Evolutionary conservation across 139 green algal genomes (phyloP).

Genomic region (Spirogloea muscicola): DNA sequence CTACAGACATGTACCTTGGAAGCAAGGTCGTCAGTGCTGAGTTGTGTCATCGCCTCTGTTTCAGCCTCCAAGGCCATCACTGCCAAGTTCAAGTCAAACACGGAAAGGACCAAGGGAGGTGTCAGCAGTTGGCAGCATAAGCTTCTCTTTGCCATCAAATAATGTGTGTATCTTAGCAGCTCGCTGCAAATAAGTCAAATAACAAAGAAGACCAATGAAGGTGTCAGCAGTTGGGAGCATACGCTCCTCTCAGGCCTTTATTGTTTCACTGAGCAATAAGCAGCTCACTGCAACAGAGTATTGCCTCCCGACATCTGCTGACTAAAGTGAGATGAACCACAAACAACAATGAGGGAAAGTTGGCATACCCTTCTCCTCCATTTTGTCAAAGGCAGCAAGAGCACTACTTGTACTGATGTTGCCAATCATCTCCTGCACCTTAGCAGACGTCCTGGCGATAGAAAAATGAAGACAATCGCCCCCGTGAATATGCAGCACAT

Average conservation of each 20-base stretch:
- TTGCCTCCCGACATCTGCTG: too few relatives aligned
- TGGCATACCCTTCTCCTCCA: constrained; percentile 96
- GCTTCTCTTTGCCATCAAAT: constrained; percentile 1
- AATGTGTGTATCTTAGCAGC: too few relatives aligned
- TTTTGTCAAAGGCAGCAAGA: constrained; percentile 90
- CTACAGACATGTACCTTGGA: constrained; percentile 19
- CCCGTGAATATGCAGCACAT: too few relatives aligned
- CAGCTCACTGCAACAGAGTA: too few relatives aligned
- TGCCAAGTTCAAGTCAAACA: constrained; percentile 28
- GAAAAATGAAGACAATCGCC: too few relatives aligned
- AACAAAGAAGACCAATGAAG: too few relatives aligned
- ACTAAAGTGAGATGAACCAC: too few relatives aligned
- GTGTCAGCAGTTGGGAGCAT: too few relatives aligned
- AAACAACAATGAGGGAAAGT: too few relatives aligned
- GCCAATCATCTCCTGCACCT: constrained; percentile 50
- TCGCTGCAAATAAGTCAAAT: constrained; percentile 52
- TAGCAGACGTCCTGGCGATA: constrained; percentile 33
- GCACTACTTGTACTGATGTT: constrained; percentile 79
- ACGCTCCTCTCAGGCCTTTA: too few relatives aligned
- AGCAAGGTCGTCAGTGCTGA: constrained; percentile 58
- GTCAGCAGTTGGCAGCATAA: background rate
- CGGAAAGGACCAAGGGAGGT: background rate
- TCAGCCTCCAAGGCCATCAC: constrained; percentile 84
- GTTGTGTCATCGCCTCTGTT: constrained; percentile 74
- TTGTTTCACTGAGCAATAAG: too few relatives aligned